Evolutionary conservation across 2,329 filamentous ascomycete genomes (phyloP).

Genomic region (Drechslera avenae): DNA sequence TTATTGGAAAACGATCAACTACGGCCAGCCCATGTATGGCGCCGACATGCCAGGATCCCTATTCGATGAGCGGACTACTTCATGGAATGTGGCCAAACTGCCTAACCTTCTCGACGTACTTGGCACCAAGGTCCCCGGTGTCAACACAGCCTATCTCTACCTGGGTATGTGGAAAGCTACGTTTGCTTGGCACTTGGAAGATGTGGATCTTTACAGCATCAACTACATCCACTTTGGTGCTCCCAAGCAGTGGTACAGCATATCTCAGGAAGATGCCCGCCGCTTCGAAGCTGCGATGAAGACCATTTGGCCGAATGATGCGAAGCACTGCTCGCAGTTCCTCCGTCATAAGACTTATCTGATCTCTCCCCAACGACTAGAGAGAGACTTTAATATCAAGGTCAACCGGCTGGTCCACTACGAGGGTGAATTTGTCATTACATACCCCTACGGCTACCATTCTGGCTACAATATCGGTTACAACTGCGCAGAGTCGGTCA

Average conservation of each 20-base stretch:
- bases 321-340: conserved; percentile 95
- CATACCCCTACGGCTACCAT: conserved; percentile 97
- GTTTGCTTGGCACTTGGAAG: conserved; percentile 98
- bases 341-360: conserved; percentile 96
- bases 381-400: conserved; percentile 88
- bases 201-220: conserved; percentile 98
- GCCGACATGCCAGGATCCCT: conserved; percentile 95
- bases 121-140: conserved; percentile 92
- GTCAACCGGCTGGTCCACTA: conserved; percentile 96
- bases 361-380: conserved; percentile 86
- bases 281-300: conserved; percentile 96
- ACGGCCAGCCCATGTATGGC: conserved; percentile 91
- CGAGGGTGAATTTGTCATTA: conserved; percentile 97
- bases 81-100: conserved; percentile 94
- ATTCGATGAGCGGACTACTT: conserved; percentile 81
- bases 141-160: conserved; percentile 97
- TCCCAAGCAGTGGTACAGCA: conserved; percentile 99
- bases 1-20: conserved; percentile 98
- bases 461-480: conserved; percentile 98
- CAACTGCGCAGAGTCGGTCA: conserved; percentile 98
- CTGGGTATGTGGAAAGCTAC: conserved; percentile 99
- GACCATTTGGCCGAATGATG: conserved; percentile 90
- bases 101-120: conserved; percentile 92
- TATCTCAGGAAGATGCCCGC: conserved; percentile 91
- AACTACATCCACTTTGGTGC: conserved; percentile 99